phyloP scores from a whole-genome alignment of 768 basidiomycete genomes.

The Rhizopogon roseolus region DNA sequence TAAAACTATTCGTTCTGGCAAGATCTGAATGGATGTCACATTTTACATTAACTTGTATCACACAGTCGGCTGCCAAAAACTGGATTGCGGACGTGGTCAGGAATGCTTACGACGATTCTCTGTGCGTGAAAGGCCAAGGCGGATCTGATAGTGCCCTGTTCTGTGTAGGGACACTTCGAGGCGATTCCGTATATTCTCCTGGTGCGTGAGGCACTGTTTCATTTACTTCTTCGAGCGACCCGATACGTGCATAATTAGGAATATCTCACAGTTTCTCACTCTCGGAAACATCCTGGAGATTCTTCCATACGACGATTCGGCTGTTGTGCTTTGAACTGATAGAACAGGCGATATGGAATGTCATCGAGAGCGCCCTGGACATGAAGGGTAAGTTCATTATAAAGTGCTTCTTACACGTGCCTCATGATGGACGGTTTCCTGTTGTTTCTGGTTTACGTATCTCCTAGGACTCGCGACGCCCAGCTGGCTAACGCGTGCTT shows the following conservation, averaged over 20 bases:
- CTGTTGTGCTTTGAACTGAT: slow-evolving; percentile 81
- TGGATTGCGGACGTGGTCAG: slow-evolving; percentile 85
- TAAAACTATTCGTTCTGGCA: slow-evolving; percentile 64
- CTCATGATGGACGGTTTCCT: slow-evolving; percentile 57
- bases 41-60: neutral
- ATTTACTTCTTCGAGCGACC: neutral
- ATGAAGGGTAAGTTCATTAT: slow-evolving; percentile 62
- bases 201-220: slow-evolving; percentile 35
- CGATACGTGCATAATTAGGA: slow-evolving; percentile 35
- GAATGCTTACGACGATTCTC: slow-evolving; percentile 75
- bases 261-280: no score
- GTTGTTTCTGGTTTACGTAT: slow-evolving; percentile 77
- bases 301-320: slow-evolving; percentile 82
- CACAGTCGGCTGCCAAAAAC: slow-evolving; percentile 67
- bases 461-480: slow-evolving; percentile 78
- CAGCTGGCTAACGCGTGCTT: slow-evolving; percentile 58
- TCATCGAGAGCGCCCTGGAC: slow-evolving; percentile 78
- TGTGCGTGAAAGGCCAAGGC: slow-evolving; percentile 50
- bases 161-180: slow-evolving; percentile 79
- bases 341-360: slow-evolving; percentile 75
- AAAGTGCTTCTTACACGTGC: neutral
- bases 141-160: slow-evolving; percentile 80
- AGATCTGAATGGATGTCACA: slow-evolving; percentile 36
- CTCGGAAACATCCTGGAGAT: slow-evolving; percentile 88
- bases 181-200: slow-evolving; percentile 81